Base-by-base conservation (phyloP, 208 protist species). In the Strigomonas culicis region DNA sequence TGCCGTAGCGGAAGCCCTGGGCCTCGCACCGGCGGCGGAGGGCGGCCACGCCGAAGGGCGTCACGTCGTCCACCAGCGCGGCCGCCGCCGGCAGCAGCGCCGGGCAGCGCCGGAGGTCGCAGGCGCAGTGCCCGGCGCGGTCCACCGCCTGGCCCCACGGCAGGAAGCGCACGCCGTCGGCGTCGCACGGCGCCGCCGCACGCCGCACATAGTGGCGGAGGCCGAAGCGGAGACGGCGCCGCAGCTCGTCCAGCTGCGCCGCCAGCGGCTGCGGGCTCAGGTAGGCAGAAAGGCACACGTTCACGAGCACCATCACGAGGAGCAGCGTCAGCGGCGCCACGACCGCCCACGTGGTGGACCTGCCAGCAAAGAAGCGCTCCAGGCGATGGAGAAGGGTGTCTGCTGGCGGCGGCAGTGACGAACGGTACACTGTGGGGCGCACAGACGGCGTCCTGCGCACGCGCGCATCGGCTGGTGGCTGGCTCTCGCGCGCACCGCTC, bases 161-260 rank as follows among this genome's bases (percentile, higher is more conserved):
- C 59, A 68, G 74, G 50, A 68, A 67, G 43, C 74, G 74, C 36
- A 72, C 68, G 2, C 68, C 74, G 27, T 43, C 68, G 50, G 69
- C 69, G 19, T 69, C 70, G 68, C 74, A 79, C 50, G 63, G 74
- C 21, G 52, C 11, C 41, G 17, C 30, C 30, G 39, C 22, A 11
- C 67, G 59, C 17, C 52, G 61, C 15, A 68, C 31, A 0, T 46
- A 63, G 28, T 57, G 34, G 15, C 21, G n/a, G 28, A 43, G 41
- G 13, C 15, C 21, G 31, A 66, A 71, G 52, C 21, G 32, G 8
- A 39, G 50, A 47, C 63, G 65, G 25, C 58, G 64, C 43, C 60
- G 30, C 68, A 73, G 43, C n/a, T 79, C 74, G 17, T 67, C 61
- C 59, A 69, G 69, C 65, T 75, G 70, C 34, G 74, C 74, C 19